Percentiles rank a stretch among this genome's conserved stretches.
phyloP scores from a whole-genome alignment of 352 stramenopile genomes.

The Phytophthora macrochlamydospora region DNA sequence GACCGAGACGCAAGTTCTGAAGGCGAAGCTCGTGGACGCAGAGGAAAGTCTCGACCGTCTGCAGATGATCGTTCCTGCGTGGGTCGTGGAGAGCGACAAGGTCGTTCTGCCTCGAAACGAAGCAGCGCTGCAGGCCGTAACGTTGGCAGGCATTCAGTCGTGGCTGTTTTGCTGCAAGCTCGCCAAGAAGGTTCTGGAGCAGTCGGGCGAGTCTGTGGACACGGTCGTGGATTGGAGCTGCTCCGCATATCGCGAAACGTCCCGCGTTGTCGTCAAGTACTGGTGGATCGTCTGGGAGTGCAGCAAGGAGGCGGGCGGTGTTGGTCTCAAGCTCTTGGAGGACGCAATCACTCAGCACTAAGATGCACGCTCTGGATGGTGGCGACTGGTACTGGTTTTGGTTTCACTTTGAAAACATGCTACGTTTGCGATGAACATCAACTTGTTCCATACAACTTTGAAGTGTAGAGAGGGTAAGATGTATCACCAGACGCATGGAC shows the following conservation, averaged over 20 bases:
- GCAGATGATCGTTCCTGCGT: conserved; percentile 29
- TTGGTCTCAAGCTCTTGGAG: conserved; percentile 12
- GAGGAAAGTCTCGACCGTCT: conserved; percentile 28
- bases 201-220: conserved; percentile 8
- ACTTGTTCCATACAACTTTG: no score
- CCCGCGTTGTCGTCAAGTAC: conserved; percentile 9
- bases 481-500: no score
- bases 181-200: conserved; percentile 15
- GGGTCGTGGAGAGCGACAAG: conserved; percentile 12
- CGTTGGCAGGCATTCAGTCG: conserved; percentile 19
- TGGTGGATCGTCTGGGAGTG: conserved; percentile 9
- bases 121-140: conserved; percentile 16
- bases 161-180: conserved; percentile 25
- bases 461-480: no score
- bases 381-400: no score
- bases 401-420: no score
- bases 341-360: neutral
- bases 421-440: no score
- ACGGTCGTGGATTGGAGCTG: conserved; percentile 8
- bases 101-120: conserved; percentile 2
- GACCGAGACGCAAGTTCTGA: conserved; percentile 32
- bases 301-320: conserved; percentile 2
- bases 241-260: neutral
- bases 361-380: no score
- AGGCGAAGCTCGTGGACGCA: conserved; percentile 28